Percentiles rank a stretch among this genome's conserved stretches.
Evolutionary conservation across 768 basidiomycete species (phyloP).

Genomic region (Collybia mongolica): DNA sequence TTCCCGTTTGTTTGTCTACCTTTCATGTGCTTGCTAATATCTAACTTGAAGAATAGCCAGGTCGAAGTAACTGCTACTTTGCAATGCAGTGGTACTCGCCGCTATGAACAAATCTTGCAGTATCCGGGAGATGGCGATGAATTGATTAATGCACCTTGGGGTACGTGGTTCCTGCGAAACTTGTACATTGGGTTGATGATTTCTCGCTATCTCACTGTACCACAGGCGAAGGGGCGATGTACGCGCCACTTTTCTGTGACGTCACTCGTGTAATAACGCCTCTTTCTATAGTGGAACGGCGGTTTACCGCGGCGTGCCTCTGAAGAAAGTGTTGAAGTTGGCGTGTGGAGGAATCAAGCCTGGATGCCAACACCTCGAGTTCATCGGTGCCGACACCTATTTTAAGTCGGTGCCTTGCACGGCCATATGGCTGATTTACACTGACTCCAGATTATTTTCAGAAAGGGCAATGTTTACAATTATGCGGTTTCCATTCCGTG

Average conservation of each 20-base stretch:
- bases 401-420: conserved; percentile 37
- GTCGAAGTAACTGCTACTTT: conserved; percentile 49
- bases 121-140: conserved; percentile 58
- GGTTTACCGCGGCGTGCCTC: conserved; percentile 49
- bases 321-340: conserved; percentile 52
- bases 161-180: conserved; percentile 17
- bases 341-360: conserved; percentile 50
- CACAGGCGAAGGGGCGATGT: conserved; percentile 49
- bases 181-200: background rate
- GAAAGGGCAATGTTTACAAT: conserved; percentile 34
- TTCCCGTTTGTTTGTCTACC: conserved; percentile 37
- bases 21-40: background rate
- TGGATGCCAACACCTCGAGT: conserved; percentile 50
- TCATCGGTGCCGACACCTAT: conserved; percentile 58
- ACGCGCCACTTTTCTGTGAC: conserved; percentile 1
- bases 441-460: conserved; percentile 5
- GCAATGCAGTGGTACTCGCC: conserved; percentile 53
- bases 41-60: conserved; percentile 29
- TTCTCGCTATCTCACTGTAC: background rate
- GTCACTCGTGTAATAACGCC: no score
- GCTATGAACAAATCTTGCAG: conserved; percentile 49
- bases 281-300: conserved; percentile 40
- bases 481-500: conserved; percentile 48
- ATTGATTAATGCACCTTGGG: conserved; percentile 51
- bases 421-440: no score